A percentile compares a stretch with the other conserved stretches of the same genome.
Evolutionary conservation across 1,284 basidiomycete genomes (phyloP).

Genomic region (Malassezia sympodialis): DNA sequence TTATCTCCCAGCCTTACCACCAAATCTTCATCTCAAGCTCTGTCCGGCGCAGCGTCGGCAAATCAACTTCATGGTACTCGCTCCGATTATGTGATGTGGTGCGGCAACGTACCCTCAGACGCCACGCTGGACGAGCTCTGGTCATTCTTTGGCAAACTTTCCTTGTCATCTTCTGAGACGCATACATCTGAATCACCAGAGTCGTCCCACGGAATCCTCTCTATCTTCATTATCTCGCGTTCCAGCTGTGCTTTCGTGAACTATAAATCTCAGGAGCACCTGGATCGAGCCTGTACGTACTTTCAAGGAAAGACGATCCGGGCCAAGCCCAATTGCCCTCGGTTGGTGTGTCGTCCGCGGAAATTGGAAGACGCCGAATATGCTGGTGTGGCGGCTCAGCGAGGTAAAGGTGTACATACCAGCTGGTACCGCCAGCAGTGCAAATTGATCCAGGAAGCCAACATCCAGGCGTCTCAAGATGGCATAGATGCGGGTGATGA

Average conservation of each 20-base stretch:
- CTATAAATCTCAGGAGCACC: slow-evolving; percentile 59
- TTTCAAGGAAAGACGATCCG: slow-evolving; percentile 65
- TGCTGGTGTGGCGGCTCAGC: slow-evolving; percentile 80
- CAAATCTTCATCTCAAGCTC: not conserved
- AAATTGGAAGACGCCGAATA: slow-evolving; percentile 73
- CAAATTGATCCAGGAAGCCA: not conserved
- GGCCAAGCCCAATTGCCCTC: slow-evolving; percentile 59
- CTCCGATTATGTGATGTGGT: slow-evolving; percentile 93
- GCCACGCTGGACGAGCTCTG: slow-evolving; percentile 77
- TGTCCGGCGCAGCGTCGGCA: not conserved
- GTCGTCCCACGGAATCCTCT: slow-evolving; percentile 58
- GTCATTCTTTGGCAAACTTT: slow-evolving; percentile 59
- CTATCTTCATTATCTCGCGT: slow-evolving; percentile 81
- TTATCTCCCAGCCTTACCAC: not conserved
- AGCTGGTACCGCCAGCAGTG: slow-evolving; percentile 53
- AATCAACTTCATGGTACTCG: slow-evolving; percentile 52
- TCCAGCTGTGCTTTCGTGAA: slow-evolving; percentile 92
- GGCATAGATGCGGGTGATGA: not conserved
- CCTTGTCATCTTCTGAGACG: not conserved
- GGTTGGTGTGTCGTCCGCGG: slow-evolving; percentile 74
- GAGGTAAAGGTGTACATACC: slow-evolving; percentile 73
- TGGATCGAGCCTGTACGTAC: slow-evolving; percentile 60
- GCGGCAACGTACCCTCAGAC: slow-evolving; percentile 72
- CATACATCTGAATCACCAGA: not conserved
- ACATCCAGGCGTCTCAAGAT: not conserved